phyloP scores from a whole-genome alignment of 306 rosid species.

The Vigna nakashimae region DNA sequence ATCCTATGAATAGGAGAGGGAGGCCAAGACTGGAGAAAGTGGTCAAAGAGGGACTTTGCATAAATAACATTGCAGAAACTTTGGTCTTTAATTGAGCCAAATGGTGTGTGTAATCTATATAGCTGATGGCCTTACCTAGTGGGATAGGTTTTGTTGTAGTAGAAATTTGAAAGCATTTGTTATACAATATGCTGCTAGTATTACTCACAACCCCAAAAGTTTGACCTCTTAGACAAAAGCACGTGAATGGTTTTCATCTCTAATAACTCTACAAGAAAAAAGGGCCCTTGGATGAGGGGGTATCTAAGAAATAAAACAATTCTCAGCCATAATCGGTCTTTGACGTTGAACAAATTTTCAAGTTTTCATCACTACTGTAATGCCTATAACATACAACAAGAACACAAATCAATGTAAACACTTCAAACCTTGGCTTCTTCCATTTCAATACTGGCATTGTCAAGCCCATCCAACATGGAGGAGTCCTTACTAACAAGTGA shows the following conservation, averaged over 20 bases:
- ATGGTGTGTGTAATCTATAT: not conserved
- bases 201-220: not conserved
- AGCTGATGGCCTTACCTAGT: not conserved
- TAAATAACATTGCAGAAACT: not conserved
- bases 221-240: not conserved
- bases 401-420: not conserved
- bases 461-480: conserved; percentile 99
- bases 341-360: conserved; percentile 13
- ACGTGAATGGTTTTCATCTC: not conserved
- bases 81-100: not conserved
- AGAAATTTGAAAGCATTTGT: not conserved
- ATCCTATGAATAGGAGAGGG: not conserved
- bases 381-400: conserved; percentile 12
- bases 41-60: not conserved
- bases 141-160: not conserved
- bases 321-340: not conserved
- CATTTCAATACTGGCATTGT: conserved; percentile 98
- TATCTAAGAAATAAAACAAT: not conserved
- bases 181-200: not conserved
- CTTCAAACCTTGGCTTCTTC: conserved; percentile 85
- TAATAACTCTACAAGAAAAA: not conserved
- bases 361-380: conserved; percentile 29
- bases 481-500: conserved; percentile 99
- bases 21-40: not conserved
- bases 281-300: not conserved